phyloP scores from a whole-genome alignment of 768 basidiomycete genomes.

The Boletus patriciae region DNA sequence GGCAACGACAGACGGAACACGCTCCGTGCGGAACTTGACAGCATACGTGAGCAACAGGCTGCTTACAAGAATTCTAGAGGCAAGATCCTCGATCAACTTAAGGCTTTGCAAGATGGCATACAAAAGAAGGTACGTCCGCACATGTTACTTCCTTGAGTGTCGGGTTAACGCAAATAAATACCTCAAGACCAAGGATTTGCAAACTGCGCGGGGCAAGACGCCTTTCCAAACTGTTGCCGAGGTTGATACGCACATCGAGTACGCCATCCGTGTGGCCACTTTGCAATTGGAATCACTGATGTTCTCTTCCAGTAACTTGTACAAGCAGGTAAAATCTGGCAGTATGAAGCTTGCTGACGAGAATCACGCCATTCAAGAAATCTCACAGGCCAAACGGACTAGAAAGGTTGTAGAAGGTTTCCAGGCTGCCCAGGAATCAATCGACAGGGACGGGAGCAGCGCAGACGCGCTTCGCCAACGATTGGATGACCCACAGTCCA shows the following conservation, averaged over 20 bases:
- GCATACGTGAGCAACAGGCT: constrained; percentile 76
- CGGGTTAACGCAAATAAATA: constrained; percentile 4
- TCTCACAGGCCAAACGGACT: constrained; percentile 66
- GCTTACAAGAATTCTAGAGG: constrained; percentile 66
- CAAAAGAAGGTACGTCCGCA: constrained; percentile 67
- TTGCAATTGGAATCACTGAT: constrained; percentile 2
- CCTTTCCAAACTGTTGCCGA: constrained; percentile 81
- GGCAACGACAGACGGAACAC: constrained; percentile 69
- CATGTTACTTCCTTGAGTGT: background rate
- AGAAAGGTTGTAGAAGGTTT: constrained; percentile 80
- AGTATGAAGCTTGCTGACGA: constrained; percentile 91
- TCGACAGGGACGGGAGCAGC: constrained; percentile 72
- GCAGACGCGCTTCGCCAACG: constrained; percentile 81
- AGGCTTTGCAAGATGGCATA: constrained; percentile 71
- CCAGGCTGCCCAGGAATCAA: constrained; percentile 73
- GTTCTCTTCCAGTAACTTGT: constrained; percentile 57
- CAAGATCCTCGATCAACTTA: constrained; percentile 78
- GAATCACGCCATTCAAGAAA: constrained; percentile 92
- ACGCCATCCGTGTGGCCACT: constrained; percentile 28
- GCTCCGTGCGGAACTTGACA: constrained; percentile 80
- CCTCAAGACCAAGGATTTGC: constrained; percentile 78
- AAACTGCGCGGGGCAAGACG: constrained; percentile 74
- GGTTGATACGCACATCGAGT: constrained; percentile 86
- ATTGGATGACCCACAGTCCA: constrained; percentile 87
- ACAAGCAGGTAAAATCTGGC: constrained; percentile 91